Evolutionary conservation across 2,329 filamentous ascomycete genomes (phyloP).

Genomic region (Paraphaeosphaeria sporulosa): DNA sequence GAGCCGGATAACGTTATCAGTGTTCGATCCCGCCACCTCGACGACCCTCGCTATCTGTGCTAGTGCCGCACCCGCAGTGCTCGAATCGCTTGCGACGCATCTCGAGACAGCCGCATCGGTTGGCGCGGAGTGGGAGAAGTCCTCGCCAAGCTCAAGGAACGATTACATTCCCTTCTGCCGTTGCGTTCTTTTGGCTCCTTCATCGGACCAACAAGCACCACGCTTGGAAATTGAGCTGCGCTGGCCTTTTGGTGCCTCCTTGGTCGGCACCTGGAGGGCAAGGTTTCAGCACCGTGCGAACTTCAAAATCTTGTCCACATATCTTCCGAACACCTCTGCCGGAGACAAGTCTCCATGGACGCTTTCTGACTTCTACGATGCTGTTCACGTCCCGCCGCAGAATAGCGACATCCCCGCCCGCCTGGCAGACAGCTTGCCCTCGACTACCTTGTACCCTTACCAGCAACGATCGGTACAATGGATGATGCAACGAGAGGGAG

Average conservation of each 20-base stretch:
- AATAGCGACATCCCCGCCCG: constrained; percentile 39
- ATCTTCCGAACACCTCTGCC: constrained; percentile 24
- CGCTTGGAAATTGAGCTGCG: constrained; percentile 37
- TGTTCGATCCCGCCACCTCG: constrained; percentile 27
- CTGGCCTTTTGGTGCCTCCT: constrained; percentile 38
- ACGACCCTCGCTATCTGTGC: constrained; percentile 30
- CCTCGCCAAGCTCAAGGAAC: constrained; percentile 14
- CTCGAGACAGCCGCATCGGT: constrained; percentile 31
- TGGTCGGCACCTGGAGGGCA: constrained; percentile 31
- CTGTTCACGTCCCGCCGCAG: constrained; percentile 67
- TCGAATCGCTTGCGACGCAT: constrained; percentile 32
- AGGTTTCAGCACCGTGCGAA: constrained; percentile 32
- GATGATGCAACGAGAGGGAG: constrained; percentile 71
- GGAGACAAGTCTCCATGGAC: constrained; percentile 49
- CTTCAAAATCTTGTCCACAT: constrained; percentile 34
- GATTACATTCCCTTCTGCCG: constrained; percentile 36
- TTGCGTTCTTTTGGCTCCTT: constrained; percentile 27
- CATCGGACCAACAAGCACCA: constrained; percentile 13
- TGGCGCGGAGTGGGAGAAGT: constrained; percentile 27
- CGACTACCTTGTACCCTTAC: constrained; percentile 70
- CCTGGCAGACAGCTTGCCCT: constrained; percentile 36
- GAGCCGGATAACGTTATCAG: constrained; percentile 26
- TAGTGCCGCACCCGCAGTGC: constrained; percentile 20
- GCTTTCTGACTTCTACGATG: constrained; percentile 72
- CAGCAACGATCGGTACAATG: constrained; percentile 75